These are phyloP conservation scores for Sordariomycetes sp. DNA, from an alignment of 2,329 filamentous ascomycete genomes.

Conservation along the genomic window DNA sequence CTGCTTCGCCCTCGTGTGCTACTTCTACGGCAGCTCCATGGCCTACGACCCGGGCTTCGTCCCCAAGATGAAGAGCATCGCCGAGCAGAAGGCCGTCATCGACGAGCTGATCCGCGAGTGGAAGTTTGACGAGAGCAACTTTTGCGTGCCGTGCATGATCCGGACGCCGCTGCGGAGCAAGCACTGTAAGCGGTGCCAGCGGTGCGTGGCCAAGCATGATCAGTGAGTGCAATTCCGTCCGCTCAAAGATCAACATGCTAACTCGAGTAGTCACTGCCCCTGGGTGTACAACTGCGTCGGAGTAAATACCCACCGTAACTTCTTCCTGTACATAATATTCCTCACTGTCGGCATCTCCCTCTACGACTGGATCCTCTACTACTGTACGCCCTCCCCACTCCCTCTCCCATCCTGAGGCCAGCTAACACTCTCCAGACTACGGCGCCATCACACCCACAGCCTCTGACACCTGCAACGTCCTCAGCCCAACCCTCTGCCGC, in stretches of 20 bases:
- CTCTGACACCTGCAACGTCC: constrained; percentile 53
- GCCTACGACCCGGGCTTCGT: constrained; percentile 82
- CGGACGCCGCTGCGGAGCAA: constrained; percentile 86
- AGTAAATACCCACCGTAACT: constrained; percentile 91
- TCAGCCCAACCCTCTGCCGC: constrained; percentile 63
- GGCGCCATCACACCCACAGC: constrained; percentile 38
- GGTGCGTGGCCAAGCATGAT: constrained; percentile 92
- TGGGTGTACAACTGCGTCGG: constrained; percentile 97
- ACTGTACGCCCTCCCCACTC: constrained; percentile 39
- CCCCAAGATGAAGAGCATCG: constrained; percentile 78
- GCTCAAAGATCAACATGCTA: too few species aligned
- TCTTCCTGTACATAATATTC: constrained; percentile 76
- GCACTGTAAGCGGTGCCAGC: constrained; percentile 82
- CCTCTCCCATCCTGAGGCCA: constrained; percentile 3
- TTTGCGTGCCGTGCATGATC: constrained; percentile 91
- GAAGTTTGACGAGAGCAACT: constrained; percentile 90
- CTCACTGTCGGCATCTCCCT: constrained; percentile 63
- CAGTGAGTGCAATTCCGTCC: constrained; percentile 49
- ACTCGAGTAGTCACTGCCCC: constrained; percentile 65
- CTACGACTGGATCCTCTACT: constrained; percentile 59
- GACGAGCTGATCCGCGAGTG: constrained; percentile 72
- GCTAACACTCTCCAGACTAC: constrained; percentile 40
- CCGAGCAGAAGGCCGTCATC: constrained; percentile 79
- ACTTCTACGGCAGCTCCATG: constrained; percentile 85
- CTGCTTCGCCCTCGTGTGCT: constrained; percentile 54